Conservation (phyloP, 2,329 filamentous ascomycete species). For the Curvularia eragrostidis region DNA sequence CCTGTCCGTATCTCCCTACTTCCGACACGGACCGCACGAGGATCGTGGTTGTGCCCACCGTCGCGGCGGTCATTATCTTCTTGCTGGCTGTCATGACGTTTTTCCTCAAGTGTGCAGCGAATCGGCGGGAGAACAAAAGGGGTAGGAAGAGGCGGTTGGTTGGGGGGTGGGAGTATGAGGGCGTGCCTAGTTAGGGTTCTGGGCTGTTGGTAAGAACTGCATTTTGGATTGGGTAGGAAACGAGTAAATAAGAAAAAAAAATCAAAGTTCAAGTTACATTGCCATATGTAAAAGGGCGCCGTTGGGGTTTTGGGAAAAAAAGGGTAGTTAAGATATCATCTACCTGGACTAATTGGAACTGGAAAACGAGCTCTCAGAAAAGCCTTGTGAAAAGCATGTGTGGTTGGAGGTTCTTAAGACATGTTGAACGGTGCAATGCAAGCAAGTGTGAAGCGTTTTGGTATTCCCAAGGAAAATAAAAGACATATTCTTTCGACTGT, state of each 20-base stretch:
- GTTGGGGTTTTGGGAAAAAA: neutral
- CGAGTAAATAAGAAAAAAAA: too few relatives aligned
- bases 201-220: neutral
- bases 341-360: neutral
- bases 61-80: slow-evolving; percentile 68
- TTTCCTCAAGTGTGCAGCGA: slow-evolving; percentile 70
- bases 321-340: neutral
- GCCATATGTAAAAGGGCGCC: too few relatives aligned
- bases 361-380: too few relatives aligned
- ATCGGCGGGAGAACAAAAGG: slow-evolving; percentile 61
- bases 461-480: neutral
- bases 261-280: too few relatives aligned
- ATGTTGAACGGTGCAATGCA: neutral
- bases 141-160: slow-evolving; percentile 57
- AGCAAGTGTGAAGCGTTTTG: neutral
- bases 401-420: neutral
- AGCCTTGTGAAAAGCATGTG: neutral
- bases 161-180: slow-evolving; percentile 71
- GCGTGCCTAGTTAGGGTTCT: slow-evolving; percentile 61
- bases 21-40: slow-evolving; percentile 53
- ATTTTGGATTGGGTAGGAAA: neutral
- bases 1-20: slow-evolving; percentile 64
- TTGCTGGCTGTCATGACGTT: slow-evolving; percentile 66
- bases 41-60: slow-evolving; percentile 65
- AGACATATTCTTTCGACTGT: neutral